These are phyloP conservation scores for Diplodia mutila DNA, from an alignment of 2,329 filamentous ascomycete species.

Conservation along the genomic window DNA sequence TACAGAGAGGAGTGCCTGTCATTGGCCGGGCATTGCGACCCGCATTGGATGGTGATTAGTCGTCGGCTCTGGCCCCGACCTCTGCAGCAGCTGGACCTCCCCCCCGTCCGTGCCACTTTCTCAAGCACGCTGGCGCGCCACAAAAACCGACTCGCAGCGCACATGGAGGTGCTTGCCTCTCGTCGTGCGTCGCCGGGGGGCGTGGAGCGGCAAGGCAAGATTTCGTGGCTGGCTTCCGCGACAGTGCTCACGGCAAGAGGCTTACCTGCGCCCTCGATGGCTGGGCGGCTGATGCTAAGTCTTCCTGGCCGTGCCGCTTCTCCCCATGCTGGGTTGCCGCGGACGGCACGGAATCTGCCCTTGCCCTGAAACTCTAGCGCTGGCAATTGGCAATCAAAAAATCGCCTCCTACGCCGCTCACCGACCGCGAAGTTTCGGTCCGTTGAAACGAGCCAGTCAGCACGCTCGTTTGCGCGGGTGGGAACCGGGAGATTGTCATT, in stretches of 20 bases:
- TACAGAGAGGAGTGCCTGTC: not conserved
- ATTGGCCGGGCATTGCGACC: not conserved
- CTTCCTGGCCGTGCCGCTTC: not conserved
- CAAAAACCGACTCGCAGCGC: conserved; percentile 4
- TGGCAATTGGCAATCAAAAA: conserved; percentile 7
- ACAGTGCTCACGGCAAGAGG: not conserved
- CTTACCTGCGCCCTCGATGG: not conserved
- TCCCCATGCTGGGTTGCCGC: not conserved
- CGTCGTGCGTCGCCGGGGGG: not conserved
- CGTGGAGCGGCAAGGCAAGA: not conserved
- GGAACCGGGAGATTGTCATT: conserved; percentile 20
- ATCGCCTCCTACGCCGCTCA: not conserved
- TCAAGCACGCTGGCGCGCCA: conserved; percentile 19
- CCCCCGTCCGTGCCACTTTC: conserved; percentile 9
- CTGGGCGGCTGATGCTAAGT: conserved; percentile 16
- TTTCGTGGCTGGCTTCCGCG: not conserved
- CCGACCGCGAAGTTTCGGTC: conserved; percentile 12
- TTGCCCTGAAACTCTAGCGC: conserved; percentile 22
- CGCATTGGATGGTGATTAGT: conserved; percentile 7
- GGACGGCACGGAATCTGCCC: conserved; percentile 19
- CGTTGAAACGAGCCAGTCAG: not conserved
- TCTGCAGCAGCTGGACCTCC: not conserved
- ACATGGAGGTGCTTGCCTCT: conserved; percentile 4
- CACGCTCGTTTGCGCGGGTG: not conserved
- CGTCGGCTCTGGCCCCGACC: not conserved